Base-by-base conservation (phyloP, 768 basidiomycete genomes). In the Crassisporium funariophilum region DNA sequence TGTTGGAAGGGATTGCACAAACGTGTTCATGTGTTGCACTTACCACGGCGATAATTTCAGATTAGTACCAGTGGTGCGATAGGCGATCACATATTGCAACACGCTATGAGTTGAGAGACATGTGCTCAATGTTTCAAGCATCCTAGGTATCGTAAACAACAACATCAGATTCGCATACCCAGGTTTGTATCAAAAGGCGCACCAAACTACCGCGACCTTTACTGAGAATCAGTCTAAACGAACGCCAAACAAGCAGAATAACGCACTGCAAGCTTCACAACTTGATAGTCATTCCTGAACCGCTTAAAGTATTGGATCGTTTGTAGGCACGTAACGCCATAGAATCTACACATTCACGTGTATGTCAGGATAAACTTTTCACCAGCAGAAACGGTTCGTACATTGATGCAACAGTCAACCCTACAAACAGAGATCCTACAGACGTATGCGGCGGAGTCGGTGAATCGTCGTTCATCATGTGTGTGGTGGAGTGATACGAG, bases 271-370 rank as follows among this genome's bases (percentile, higher is more conserved):
- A 33, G 27, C 17, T 44, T 44, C 17, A 44, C 33, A n/a, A 35
- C 15, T 12, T n/a, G 9, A 25, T 31, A 12, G 33, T 43, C 39
- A 22, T 25, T 20, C 27, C 41, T 19, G 36, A 37, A 53, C n/a
- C 42, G 46, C 22, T 47, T 37, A 46, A 46, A 53, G 37, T 53
- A 53, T n/a, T 31, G 38, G 12, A 43, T 13, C 20, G 52, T 31
- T 31, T 53, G 52, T n/a, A 39, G 20, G 22, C 52, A 53, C 16
- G 42, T 34, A 23, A 49, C 44, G 9, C 52, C 52, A 45, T 53
- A 53, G 23, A 49, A n/a, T 21, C 48, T 49, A 16, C 16, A 35
- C 16, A 20, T 19, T 10, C 24, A 12, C 33, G 21, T 22, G 16
- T 42, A 13, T 3, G n/a, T 12, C 37, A 23, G 25, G 11, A 23